These are phyloP conservation scores for Magnolia changhungtana DNA, from an alignment of 164 flowering plant species.

Conservation along the genomic window DNA sequence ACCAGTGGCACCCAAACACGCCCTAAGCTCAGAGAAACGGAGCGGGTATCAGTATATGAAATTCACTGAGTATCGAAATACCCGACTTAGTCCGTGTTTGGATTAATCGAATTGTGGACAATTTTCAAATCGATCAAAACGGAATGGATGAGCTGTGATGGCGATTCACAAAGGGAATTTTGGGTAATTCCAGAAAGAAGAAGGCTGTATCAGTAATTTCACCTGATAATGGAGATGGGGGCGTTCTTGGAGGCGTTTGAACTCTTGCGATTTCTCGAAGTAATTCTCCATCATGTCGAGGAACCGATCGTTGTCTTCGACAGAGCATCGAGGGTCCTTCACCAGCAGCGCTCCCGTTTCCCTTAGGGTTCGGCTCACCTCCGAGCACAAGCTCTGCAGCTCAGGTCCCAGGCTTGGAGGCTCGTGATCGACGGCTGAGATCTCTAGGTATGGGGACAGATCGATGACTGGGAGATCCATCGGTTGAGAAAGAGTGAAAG, in stretches of 20 bases:
- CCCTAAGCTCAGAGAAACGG: too few species aligned
- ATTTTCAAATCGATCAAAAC: too few species aligned
- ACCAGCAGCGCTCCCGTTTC: conserved; percentile 91
- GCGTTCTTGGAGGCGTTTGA: conserved; percentile 78
- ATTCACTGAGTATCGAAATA: too few species aligned
- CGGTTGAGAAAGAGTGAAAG: not conserved
- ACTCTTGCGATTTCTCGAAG: conserved; percentile 59
- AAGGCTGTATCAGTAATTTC: not conserved
- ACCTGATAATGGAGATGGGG: conserved; percentile 94
- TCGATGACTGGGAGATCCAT: conserved; percentile 70
- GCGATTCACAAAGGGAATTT: too few species aligned
- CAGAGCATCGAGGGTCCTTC: conserved; percentile 90
- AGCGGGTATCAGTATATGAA: too few species aligned
- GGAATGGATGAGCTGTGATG: too few species aligned
- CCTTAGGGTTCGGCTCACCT: conserved; percentile 67
- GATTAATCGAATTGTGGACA: too few species aligned
- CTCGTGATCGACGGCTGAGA: conserved; percentile 8
- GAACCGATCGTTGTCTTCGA: conserved; percentile 81
- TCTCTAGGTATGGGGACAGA: conserved; percentile 48
- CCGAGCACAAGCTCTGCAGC: conserved; percentile 40
- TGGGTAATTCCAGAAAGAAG: not conserved
- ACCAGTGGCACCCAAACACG: too few species aligned
- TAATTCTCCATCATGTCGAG: conserved; percentile 95
- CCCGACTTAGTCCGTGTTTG: too few species aligned
- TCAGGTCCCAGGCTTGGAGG: conserved; percentile 14